Evolutionary conservation across 495 filamentous ascomycete genomes (phyloP), one percentile per base, ranked within the genome.

Genomic region (Terfezia boudieri): DNA sequence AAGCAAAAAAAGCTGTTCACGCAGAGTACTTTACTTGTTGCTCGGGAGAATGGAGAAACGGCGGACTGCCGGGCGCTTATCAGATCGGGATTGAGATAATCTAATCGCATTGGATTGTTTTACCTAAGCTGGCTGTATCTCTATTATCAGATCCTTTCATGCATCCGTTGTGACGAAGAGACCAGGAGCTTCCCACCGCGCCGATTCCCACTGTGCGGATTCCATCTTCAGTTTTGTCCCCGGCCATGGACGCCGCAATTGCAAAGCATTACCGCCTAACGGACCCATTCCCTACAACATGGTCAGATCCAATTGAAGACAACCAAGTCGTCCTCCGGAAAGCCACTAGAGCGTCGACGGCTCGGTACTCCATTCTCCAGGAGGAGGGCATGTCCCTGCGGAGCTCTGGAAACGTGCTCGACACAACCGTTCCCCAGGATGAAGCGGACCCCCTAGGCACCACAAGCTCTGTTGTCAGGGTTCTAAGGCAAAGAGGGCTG

Each of bases 371-470:
- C 2, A 46, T 65, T 48, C 62, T 65, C 2, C 63, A 65, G 53
- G 63, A 65, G 26, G 73, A 77, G n/a, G 71, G 81, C 67, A 96
- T 87, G 88, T 88, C 92, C 0, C 71, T 77, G 37, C 63, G 37
- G 57, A 65, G 53, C 57, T 57, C 35, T 52, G 58, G 54, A 61
- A 58, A n/a, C 36, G 50, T 12, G 36, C n/a, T 26, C 9, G 35
- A 49, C 55, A 56, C 50, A 57, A 62, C 37, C 53, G 81, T 86
- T 16, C 84, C 86, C 63, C 78, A 79, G 59, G 90, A 98, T 64
- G 90, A 98, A 66, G 78, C 85, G 1, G 90, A 98, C 65, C 86
- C 90, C 2, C 67, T 98, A 48, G 90, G 90, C 0, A 74, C 73
- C 10, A 74, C 79, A 0, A 80, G 84, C 51, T 92, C 84, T 61